Evolutionary conservation across 1,139 yeast species (phyloP), one percentile per base, ranked within the genome.

Genomic region (Geotrichum citri-aurantii): DNA sequence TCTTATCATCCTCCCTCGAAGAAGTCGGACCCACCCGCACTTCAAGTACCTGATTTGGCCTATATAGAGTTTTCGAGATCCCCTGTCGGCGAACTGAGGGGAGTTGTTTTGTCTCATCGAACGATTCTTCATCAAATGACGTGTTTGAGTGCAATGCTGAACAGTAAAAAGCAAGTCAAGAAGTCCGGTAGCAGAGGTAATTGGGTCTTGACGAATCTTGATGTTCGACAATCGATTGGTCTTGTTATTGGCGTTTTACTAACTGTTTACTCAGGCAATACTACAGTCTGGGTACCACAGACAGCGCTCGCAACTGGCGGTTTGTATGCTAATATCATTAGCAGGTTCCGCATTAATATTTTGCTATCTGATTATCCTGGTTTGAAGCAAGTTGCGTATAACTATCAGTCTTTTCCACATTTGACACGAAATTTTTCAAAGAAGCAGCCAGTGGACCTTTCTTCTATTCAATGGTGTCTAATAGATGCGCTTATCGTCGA

Each of bases 401-500:
- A 93, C 71, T 93, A 93, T 70, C 96, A 93, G 70, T 86, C 89
- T 23, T 86, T 89, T 59, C 99, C 99, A 0, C 87, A 86, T 68
- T 79, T 86, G 50, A 90, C 97, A 0, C 78, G 96, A 59, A 86
- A 88, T 61, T 90, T 78, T 67, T 85, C 87, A 50, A 90, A 89
- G 65, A 88, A 89, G 55, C 83, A 82, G 60, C 80, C 83, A 59
- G 95, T 92, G 2, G 93, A 92, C 67, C 79, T 93, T 52, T 83
- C 93, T 0, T 80, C 88, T 27, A 84, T 93, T 4, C 84, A 85
- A 64, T 91, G 97, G 93, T 95, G 96, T 49, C 75, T 93, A 49
- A 91, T 95, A 10, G 91, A 91, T 66, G 89, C 97, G 0, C 79
- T 88, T n/a, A 88, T 95, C 0, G 91, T 92, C 3, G 99, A 95